Conservation (phyloP, 2,329 filamentous ascomycete species). For the Purpureocillium lavendulum region DNA sequence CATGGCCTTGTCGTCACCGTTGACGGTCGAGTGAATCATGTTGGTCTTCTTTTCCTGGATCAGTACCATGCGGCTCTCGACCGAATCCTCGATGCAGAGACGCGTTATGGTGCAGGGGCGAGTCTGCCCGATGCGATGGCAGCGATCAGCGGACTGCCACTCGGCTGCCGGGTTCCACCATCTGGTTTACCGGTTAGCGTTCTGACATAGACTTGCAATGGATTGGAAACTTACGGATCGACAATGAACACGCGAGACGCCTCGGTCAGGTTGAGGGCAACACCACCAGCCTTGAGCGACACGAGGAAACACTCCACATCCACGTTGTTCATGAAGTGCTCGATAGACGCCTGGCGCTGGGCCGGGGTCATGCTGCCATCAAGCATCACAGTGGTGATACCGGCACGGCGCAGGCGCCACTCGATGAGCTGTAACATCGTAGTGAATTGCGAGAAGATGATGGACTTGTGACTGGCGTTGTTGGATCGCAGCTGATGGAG, state of each 20-base stretch:
- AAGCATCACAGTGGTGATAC: conserved; percentile 96
- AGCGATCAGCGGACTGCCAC: conserved; percentile 93
- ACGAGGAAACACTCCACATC: conserved; percentile 95
- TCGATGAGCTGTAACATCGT: conserved; percentile 96
- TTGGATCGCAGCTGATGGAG: conserved; percentile 86
- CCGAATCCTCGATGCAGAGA: conserved; percentile 92
- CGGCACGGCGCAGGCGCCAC: conserved; percentile 92
- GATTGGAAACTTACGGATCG: conserved; percentile 63
- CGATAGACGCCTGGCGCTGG: conserved; percentile 86
- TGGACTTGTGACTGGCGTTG: conserved; percentile 90
- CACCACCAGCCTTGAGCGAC: conserved; percentile 90
- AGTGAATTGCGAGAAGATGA: conserved; percentile 96
- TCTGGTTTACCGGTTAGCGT: conserved; percentile 33
- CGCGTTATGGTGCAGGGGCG: conserved; percentile 91
- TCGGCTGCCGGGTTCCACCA: conserved; percentile 99
- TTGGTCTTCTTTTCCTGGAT: conserved; percentile 98
- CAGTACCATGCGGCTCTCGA: conserved; percentile 90
- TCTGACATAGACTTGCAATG: not conserved
- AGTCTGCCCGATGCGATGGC: conserved; percentile 90
- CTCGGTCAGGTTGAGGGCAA: conserved; percentile 91
- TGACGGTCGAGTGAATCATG: conserved; percentile 96
- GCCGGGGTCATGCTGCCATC: conserved; percentile 95
- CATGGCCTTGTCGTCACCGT: conserved; percentile 83
- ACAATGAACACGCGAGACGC: conserved; percentile 93
- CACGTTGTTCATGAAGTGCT: conserved; percentile 92